Evolutionary conservation across 139 green algal genomes (phyloP).

Genomic region (Zygnema circumcarinatum): DNA sequence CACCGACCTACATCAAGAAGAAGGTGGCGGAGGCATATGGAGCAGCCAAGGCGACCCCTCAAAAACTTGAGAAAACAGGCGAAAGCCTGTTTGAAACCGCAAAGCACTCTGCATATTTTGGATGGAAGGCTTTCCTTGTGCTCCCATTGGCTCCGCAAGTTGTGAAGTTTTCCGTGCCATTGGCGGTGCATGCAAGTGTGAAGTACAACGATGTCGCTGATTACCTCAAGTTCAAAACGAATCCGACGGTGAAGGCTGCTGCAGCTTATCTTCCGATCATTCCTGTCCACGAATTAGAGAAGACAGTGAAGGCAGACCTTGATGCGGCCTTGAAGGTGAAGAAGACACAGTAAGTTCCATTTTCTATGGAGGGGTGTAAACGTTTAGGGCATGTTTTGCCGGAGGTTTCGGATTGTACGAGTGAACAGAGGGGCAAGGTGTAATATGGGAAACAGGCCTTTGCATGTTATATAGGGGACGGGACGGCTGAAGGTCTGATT

Average conservation of each 20-base stretch:
- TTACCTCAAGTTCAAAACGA: conserved; percentile 20
- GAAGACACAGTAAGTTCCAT: neutral
- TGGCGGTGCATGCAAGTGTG: conserved; percentile 11
- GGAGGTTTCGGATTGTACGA: too few relatives aligned
- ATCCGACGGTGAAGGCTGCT: conserved; percentile 23
- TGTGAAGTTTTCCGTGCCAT: conserved; percentile 5
- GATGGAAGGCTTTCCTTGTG: conserved; percentile 14
- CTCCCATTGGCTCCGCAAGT: conserved; percentile 27
- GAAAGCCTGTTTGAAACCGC: conserved; percentile 9
- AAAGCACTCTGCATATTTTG: neutral
- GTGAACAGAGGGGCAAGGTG: too few relatives aligned
- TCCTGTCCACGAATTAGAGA: conserved; percentile 40
- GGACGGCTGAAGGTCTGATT: neutral
- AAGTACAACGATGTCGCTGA: conserved; percentile 41
- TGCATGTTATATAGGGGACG: too few relatives aligned
- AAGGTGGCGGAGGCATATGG: conserved; percentile 11
- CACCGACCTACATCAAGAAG: conserved; percentile 31
- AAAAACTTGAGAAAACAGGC: conserved; percentile 35
- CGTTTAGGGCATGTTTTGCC: neutral
- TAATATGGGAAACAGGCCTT: neutral
- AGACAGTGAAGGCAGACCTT: conserved; percentile 20
- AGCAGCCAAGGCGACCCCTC: conserved; percentile 5
- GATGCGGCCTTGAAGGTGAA: neutral
- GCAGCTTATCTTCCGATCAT: conserved; percentile 21
- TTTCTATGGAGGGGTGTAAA: neutral